These are phyloP conservation scores for Populus trichocarpa DNA, from an alignment of 441 rosid species.

Conservation along the genomic window DNA sequence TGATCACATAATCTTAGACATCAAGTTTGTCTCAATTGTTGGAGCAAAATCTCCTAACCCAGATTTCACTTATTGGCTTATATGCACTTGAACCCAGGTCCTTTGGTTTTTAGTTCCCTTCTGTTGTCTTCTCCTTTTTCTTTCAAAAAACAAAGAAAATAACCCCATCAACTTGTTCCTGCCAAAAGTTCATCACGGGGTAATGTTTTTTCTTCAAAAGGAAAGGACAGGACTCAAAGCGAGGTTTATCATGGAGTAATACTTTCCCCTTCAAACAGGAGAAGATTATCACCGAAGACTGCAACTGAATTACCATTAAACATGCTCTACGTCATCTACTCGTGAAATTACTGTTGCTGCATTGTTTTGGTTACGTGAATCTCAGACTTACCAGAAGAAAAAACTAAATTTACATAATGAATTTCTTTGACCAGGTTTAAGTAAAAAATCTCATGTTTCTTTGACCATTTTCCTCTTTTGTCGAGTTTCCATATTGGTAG, in stretches of 20 bases:
- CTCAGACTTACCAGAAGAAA: background rate
- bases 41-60: conserved; percentile 20
- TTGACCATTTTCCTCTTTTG: background rate
- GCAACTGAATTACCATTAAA: background rate
- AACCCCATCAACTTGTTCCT: background rate
- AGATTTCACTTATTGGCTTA: conserved; percentile 17
- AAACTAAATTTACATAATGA: background rate
- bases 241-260: background rate
- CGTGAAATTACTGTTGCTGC: background rate
- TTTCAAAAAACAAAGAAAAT: background rate
- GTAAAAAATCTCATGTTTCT: background rate
- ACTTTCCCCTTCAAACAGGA: background rate
- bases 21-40: conserved; percentile 16
- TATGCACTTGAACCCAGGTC: background rate
- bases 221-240: background rate
- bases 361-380: background rate
- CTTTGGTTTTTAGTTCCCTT: background rate
- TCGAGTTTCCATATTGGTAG: background rate
- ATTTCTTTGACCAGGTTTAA: background rate
- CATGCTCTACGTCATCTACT: background rate
- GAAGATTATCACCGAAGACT: background rate
- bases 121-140: background rate
- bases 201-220: background rate
- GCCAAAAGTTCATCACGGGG: background rate
- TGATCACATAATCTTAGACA: conserved; percentile 34